Conservation (phyloP, 768 basidiomycete species). For the Tubosaeta sp. region DNA sequence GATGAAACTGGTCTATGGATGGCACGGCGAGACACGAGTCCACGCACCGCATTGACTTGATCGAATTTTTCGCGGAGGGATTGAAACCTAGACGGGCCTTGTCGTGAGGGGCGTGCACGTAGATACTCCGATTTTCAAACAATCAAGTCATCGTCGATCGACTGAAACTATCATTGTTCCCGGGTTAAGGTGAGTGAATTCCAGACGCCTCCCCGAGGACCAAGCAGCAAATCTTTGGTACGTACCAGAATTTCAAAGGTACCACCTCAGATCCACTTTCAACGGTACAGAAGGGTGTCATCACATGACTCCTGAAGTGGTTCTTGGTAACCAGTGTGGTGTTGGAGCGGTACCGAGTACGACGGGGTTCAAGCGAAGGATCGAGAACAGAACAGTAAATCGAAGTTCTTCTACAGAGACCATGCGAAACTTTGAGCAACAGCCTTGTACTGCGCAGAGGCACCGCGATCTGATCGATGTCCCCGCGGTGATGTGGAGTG, state of each 20-base stretch:
- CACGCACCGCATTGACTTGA: constrained; percentile 29
- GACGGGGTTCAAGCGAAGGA: constrained; percentile 18
- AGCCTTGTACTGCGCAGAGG: constrained; percentile 7
- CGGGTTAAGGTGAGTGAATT: no score
- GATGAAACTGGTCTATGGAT: not conserved
- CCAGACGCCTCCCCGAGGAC: no score
- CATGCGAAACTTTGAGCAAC: constrained; percentile 7
- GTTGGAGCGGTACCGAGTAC: constrained; percentile 18
- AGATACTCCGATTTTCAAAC: no score
- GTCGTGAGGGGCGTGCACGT: no score
- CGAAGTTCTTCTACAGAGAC: constrained; percentile 18
- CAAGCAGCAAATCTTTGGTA: no score
- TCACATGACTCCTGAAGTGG: constrained; percentile 7
- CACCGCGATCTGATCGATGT: constrained; percentile 10
- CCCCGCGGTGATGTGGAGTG: constrained; percentile 27
- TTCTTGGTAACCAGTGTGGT: constrained; percentile 9
- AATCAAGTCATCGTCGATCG: no score
- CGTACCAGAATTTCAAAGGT: no score
- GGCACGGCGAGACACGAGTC: not conserved
- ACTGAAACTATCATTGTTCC: no score
- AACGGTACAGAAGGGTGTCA: no score
- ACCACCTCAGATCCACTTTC: no score
- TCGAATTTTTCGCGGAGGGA: constrained; percentile 30
- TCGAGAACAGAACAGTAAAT: constrained; percentile 16
- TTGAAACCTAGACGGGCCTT: constrained; percentile 24